Conservation (phyloP, 1,284 basidiomycete species). For the Agaricales sp. region DNA sequence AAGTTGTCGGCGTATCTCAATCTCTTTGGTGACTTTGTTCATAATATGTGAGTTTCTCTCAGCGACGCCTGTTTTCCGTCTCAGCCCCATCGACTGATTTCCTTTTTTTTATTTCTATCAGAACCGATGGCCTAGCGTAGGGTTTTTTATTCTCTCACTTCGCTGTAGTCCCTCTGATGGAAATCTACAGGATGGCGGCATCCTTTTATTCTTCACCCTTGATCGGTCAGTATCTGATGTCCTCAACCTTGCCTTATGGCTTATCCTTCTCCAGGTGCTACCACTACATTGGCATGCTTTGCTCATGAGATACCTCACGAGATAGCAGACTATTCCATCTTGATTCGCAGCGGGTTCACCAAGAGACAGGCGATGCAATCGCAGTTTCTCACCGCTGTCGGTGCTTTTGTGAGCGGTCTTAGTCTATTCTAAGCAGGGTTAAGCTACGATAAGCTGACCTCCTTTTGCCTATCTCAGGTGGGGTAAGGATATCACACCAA, state of each 20-base stretch:
- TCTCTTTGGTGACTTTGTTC: constrained; percentile 84
- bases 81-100: constrained; percentile 5
- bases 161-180: constrained; percentile 10
- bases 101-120: constrained; percentile 21
- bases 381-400: constrained; percentile 82
- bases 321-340: constrained; percentile 86
- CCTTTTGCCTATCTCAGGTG: background rate
- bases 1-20: constrained; percentile 85
- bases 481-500: background rate
- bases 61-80: constrained; percentile 13
- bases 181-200: constrained; percentile 63
- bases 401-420: constrained; percentile 65
- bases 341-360: constrained; percentile 81
- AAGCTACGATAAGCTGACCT: constrained; percentile 6
- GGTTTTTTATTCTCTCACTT: constrained; percentile 20
- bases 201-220: constrained; percentile 85
- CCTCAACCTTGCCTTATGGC: background rate
- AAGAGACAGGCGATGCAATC: constrained; percentile 86
- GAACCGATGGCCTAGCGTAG: constrained; percentile 80
- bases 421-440: constrained; percentile 8
- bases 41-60: constrained; percentile 58
- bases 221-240: constrained; percentile 37
- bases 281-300: constrained; percentile 85
- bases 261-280: constrained; percentile 31
- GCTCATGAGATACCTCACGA: constrained; percentile 89